These are phyloP conservation scores for Boechera divaricarpa DNA, from an alignment of 345 rosid genomes.

Conservation along the genomic window DNA sequence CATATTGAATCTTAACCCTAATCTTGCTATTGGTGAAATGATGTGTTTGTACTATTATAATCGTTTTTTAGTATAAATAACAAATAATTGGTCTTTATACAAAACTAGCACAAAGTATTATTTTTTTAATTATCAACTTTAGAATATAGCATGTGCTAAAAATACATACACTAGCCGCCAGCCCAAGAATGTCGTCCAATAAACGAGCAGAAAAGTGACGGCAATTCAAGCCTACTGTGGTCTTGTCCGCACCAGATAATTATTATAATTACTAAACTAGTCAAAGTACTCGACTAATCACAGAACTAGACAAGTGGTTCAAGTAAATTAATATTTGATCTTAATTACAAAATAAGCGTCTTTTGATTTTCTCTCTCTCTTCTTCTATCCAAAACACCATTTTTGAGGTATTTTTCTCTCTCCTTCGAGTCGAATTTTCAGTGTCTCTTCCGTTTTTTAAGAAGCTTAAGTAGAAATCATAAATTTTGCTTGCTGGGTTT, in stretches of 20 bases:
- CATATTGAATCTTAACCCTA: conserved; percentile 35
- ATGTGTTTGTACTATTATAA: conserved; percentile 13
- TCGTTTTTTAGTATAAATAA: neutral
- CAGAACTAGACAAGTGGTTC: conserved; percentile 11
- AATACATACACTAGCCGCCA: conserved; percentile 48
- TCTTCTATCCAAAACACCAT: conserved; percentile 40
- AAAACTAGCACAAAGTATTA: neutral
- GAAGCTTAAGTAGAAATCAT: neutral
- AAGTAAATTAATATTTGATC: conserved; percentile 26
- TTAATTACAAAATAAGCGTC: neutral
- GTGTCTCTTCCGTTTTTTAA: neutral
- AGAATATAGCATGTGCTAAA: conserved; percentile 43
- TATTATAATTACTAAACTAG: conserved; percentile 27
- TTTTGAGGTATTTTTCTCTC: conserved; percentile 26
- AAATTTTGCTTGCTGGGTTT: neutral
- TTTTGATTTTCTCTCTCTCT: neutral
- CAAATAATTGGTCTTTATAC: conserved; percentile 13
- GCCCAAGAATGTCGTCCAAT: conserved; percentile 30
- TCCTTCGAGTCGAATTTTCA: conserved; percentile 24
- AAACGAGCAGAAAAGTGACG: conserved; percentile 30
- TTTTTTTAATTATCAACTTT: conserved; percentile 3
- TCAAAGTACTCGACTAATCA: conserved; percentile 40
- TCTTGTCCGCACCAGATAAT: conserved; percentile 17
- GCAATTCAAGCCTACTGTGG: conserved; percentile 22
- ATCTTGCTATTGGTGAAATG: conserved; percentile 9